These are phyloP conservation scores for Cladosporium sp. DNA, from an alignment of 2,329 filamentous ascomycete species.

Conservation along the genomic window DNA sequence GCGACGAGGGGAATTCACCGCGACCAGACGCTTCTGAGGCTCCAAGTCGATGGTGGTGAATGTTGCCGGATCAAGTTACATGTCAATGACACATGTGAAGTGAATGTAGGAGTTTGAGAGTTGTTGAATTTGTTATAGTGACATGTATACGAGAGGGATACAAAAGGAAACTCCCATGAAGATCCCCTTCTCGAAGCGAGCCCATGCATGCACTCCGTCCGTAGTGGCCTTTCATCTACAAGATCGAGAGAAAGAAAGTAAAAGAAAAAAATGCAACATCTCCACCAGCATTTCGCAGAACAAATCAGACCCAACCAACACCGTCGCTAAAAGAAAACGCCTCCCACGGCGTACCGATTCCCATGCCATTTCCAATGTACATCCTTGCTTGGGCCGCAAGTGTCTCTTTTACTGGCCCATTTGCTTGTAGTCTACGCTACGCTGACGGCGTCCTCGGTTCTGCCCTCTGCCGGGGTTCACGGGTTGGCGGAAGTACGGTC, in stretches of 20 bases:
- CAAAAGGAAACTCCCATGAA: background rate
- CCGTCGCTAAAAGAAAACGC: constrained; percentile 8
- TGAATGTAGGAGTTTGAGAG: too few relatives aligned
- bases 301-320: constrained; percentile 4
- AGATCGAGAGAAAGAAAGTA: background rate
- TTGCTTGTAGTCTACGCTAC: constrained; percentile 88
- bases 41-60: too few relatives aligned
- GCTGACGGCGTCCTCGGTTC: constrained; percentile 52
- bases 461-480: constrained; percentile 87
- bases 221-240: background rate
- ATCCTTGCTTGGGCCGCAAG: background rate
- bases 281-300: background rate
- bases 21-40: too few relatives aligned
- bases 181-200: background rate
- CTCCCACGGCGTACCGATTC: background rate
- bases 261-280: background rate
- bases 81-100: too few relatives aligned
- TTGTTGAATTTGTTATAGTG: background rate
- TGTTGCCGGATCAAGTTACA: too few relatives aligned
- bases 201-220: too few relatives aligned
- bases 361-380: background rate
- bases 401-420: constrained; percentile 36
- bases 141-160: constrained; percentile 3
- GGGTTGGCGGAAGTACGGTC: constrained; percentile 91
- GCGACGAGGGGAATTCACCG: too few relatives aligned